Percentiles rank a stretch among this genome's conserved stretches.
Conservation (phyloP, 2,329 filamentous ascomycete species). For the Leptographium flavum region DNA sequence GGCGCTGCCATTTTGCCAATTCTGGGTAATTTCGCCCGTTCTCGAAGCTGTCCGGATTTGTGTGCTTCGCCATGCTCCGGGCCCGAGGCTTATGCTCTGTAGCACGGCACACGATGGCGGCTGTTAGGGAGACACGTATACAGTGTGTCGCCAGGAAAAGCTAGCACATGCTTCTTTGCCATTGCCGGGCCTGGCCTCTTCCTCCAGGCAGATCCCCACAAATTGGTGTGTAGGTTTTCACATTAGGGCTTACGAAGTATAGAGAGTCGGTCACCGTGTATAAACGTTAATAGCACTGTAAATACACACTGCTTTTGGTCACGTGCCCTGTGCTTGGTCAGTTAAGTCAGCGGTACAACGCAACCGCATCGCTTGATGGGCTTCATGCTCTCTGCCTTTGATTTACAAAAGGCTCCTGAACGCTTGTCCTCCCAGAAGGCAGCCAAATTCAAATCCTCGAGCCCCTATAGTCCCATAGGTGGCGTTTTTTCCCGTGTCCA, state of each 20-base stretch:
- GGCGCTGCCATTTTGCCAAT: background rate
- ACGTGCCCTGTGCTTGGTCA: no score
- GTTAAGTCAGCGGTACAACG: no score
- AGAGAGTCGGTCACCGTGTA: background rate
- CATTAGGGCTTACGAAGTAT: background rate
- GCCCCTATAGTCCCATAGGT: no score
- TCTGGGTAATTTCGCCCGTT: no score
- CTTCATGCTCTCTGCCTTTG: no score
- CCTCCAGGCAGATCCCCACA: background rate
- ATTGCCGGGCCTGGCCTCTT: background rate
- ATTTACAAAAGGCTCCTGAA: no score
- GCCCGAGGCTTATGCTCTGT: background rate
- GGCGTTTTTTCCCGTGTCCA: no score
- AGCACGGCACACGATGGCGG: background rate
- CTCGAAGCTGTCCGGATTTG: background rate
- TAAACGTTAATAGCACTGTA: background rate
- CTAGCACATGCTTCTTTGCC: background rate
- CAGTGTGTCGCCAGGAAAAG: background rate
- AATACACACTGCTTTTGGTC: background rate
- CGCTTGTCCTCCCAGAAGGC: no score
- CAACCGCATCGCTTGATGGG: background rate
- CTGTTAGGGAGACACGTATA: slow-evolving; percentile 1
- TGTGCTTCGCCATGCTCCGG: background rate
- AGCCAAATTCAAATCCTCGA: no score
- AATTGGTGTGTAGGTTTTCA: background rate